Evolutionary conservation across 2,329 filamentous ascomycete genomes (phyloP).

Genomic region (Colletotrichum godetiae): DNA sequence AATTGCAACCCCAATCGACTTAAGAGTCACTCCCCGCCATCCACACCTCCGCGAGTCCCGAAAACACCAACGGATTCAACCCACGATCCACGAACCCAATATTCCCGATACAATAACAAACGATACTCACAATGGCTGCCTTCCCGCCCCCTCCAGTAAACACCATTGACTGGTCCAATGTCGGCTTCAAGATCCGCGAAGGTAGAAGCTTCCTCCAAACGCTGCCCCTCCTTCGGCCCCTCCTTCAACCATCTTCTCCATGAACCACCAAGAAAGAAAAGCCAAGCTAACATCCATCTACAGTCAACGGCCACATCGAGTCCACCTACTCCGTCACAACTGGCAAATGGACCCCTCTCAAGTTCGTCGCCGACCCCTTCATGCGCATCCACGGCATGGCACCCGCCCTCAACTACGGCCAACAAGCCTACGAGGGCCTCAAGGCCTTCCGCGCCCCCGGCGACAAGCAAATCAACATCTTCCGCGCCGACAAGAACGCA

Average conservation of each 20-base stretch:
- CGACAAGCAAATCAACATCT: slow-evolving; percentile 80
- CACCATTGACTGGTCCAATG: slow-evolving; percentile 92
- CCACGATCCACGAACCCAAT: not conserved
- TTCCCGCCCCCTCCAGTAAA: slow-evolving; percentile 84
- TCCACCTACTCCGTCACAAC: slow-evolving; percentile 82
- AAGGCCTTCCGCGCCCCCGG: slow-evolving; percentile 89
- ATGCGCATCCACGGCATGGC: slow-evolving; percentile 95
- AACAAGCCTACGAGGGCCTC: slow-evolving; percentile 98
- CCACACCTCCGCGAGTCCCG: slow-evolving; percentile 5
- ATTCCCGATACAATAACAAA: not conserved
- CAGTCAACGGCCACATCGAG: slow-evolving; percentile 95
- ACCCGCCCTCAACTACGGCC: slow-evolving; percentile 94
- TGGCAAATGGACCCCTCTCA: slow-evolving; percentile 80
- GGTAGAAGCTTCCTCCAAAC: slow-evolving; percentile 59
- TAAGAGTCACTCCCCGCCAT: not conserved
- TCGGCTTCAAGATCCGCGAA: slow-evolving; percentile 93
- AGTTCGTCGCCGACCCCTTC: slow-evolving; percentile 85
- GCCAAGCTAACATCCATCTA: not conserved
- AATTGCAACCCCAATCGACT: not conserved
- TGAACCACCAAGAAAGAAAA: not conserved
- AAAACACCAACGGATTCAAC: not conserved
- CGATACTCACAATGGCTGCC: slow-evolving; percentile 53
- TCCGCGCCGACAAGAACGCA: slow-evolving; percentile 89
- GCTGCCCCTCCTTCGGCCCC: not conserved
- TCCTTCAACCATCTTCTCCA: not conserved